Evolutionary conservation across 2,329 filamentous ascomycete species (phyloP).

Genomic region (Neobulgaria alba): DNA sequence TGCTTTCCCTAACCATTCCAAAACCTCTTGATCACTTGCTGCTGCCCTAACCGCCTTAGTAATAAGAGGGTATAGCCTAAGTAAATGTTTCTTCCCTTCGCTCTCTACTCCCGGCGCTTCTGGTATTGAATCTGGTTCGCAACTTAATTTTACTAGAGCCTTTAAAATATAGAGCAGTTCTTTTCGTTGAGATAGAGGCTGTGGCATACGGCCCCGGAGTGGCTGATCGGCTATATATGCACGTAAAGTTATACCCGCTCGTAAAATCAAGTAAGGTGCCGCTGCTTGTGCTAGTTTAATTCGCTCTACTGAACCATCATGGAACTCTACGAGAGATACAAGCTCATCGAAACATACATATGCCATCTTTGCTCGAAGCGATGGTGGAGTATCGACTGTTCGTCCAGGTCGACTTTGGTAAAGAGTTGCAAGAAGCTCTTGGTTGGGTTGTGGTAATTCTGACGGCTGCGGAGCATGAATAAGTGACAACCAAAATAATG

Average conservation of each 20-base stretch:
- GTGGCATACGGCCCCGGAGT: slow-evolving; percentile 78
- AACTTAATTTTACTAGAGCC: slow-evolving; percentile 56
- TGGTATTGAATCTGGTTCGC: slow-evolving; percentile 63
- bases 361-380: slow-evolving; percentile 60
- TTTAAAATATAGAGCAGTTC: slow-evolving; percentile 68
- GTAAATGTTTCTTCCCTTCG: slow-evolving; percentile 63
- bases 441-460: slow-evolving; percentile 43
- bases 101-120: slow-evolving; percentile 42
- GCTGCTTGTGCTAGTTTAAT: slow-evolving; percentile 59
- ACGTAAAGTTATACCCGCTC: slow-evolving; percentile 72
- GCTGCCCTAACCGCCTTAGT: slow-evolving; percentile 54
- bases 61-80: slow-evolving; percentile 72
- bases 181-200: slow-evolving; percentile 69
- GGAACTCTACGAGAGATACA: slow-evolving; percentile 53
- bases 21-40: slow-evolving; percentile 52
- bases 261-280: slow-evolving; percentile 73
- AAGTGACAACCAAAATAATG: slow-evolving; percentile 74
- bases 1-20: slow-evolving; percentile 48
- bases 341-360: slow-evolving; percentile 78
- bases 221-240: slow-evolving; percentile 88
- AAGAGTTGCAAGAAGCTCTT: slow-evolving; percentile 51
- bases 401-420: slow-evolving; percentile 60
- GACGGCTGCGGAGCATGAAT: slow-evolving; percentile 59
- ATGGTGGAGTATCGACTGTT: slow-evolving; percentile 59
- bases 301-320: slow-evolving; percentile 31